These are phyloP conservation scores for Trichoderma sp. DNA, from an alignment of 2,329 filamentous ascomycete species.

Conservation along the genomic window DNA sequence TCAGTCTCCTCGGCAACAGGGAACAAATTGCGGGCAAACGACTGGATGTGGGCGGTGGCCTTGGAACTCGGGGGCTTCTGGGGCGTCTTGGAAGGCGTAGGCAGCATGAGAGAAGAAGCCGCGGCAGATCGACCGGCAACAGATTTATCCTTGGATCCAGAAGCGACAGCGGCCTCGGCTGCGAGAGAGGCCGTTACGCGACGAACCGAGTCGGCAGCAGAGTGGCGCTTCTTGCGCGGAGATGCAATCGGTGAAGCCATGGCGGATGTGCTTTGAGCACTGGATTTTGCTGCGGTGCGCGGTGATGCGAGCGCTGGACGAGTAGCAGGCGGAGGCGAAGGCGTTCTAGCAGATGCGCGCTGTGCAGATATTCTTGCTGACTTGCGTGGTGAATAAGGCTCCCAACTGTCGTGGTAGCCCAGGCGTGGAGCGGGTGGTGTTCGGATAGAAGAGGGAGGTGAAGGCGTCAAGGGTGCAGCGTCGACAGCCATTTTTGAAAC, in stretches of 20 bases:
- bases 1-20: slow-evolving; percentile 52
- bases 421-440: slow-evolving; percentile 68
- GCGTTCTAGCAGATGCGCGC: slow-evolving; percentile 50
- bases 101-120: slow-evolving; percentile 57
- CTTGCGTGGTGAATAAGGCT: slow-evolving; percentile 70
- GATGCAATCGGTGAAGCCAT: slow-evolving; percentile 45
- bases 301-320: slow-evolving; percentile 34
- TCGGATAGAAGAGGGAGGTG: slow-evolving; percentile 55
- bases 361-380: slow-evolving; percentile 62
- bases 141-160: slow-evolving; percentile 34
- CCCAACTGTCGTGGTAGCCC: slow-evolving; percentile 65
- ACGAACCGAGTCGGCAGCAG: slow-evolving; percentile 46
- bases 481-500: slow-evolving; percentile 30
- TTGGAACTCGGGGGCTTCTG: slow-evolving; percentile 57
- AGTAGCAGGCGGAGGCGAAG: slow-evolving; percentile 47
- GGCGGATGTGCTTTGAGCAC: slow-evolving; percentile 28
- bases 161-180: slow-evolving; percentile 43
- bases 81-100: slow-evolving; percentile 76
- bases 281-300: slow-evolving; percentile 33
- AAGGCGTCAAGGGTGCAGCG: slow-evolving; percentile 52
- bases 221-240: slow-evolving; percentile 50
- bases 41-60: slow-evolving; percentile 48
- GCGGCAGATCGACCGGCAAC: slow-evolving; percentile 28
- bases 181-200: slow-evolving; percentile 46
- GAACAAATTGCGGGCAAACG: slow-evolving; percentile 61